Conservation (phyloP, 371 early-diverging fungal genomes). For the Rhizopus arrhizus region DNA sequence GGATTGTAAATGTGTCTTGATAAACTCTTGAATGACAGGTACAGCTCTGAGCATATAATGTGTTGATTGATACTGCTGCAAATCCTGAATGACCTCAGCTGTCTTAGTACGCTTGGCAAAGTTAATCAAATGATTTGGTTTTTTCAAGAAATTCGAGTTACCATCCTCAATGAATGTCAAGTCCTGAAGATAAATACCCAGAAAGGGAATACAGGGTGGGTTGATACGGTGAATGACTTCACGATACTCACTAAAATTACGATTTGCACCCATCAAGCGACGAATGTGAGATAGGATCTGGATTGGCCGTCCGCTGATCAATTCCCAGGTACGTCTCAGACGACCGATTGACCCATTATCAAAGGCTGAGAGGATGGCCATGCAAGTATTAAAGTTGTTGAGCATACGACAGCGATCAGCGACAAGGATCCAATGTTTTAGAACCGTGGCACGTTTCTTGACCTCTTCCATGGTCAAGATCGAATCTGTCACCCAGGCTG, state of each 20-base stretch:
- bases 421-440: conserved; percentile 83
- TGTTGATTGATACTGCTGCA: conserved; percentile 84
- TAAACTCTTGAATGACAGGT: conserved; percentile 81
- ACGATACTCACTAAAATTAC: conserved; percentile 85
- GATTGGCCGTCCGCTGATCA: conserved; percentile 51
- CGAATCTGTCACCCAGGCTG: conserved; percentile 86
- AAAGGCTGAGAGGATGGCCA: conserved; percentile 87
- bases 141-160: conserved; percentile 63
- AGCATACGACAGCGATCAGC: conserved; percentile 64
- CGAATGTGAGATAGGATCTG: conserved; percentile 54
- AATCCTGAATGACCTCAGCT: conserved; percentile 86
- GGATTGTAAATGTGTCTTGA: conserved; percentile 58
- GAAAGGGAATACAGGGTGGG: conserved; percentile 92
- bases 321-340: conserved; percentile 83
- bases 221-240: conserved; percentile 78
- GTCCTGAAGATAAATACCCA: conserved; percentile 87
- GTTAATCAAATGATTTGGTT: conserved; percentile 74
- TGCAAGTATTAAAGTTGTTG: conserved; percentile 85
- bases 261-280: conserved; percentile 72
- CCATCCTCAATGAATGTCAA: conserved; percentile 94
- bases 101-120: conserved; percentile 88
- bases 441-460: conserved; percentile 70
- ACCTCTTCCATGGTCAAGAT: conserved; percentile 81
- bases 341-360: conserved; percentile 86
- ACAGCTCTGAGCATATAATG: conserved; percentile 79